Percentiles rank a stretch among this genome's conserved stretches.
phyloP scores from a whole-genome alignment of 352 stramenopile genomes.

The Globisporangium splendens region DNA sequence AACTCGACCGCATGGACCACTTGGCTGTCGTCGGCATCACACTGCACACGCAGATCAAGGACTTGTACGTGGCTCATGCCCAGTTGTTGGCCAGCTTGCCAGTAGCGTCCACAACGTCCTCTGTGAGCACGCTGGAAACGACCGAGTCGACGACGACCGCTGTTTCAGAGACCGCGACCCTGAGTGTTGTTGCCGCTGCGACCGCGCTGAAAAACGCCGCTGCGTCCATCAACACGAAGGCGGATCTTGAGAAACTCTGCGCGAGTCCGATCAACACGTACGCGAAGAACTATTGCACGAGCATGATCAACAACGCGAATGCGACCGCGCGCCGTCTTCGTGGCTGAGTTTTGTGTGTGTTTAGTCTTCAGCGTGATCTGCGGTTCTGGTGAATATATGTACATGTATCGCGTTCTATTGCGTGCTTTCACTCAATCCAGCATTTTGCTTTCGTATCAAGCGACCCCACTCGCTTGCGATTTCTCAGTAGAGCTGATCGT shows the following conservation, averaged over 20 bases:
- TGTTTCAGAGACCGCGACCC: not conserved
- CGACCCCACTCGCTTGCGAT: no score
- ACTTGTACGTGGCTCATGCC: slow-evolving; percentile 30
- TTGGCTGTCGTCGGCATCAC: slow-evolving; percentile 39
- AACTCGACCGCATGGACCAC: slow-evolving; percentile 44
- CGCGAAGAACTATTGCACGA: slow-evolving; percentile 27
- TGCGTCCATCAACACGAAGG: not conserved
- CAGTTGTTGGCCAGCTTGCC: slow-evolving; percentile 25
- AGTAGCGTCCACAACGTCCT: slow-evolving; percentile 7
- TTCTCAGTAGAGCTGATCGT: no score
- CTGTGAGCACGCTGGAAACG: not conserved
- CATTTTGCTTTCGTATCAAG: no score
- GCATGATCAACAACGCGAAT: slow-evolving; percentile 2
- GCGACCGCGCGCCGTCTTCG: not conserved
- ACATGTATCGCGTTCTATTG: no score
- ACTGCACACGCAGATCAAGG: slow-evolving; percentile 37
- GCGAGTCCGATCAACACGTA: slow-evolving; percentile 26
- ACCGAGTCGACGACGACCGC: not conserved
- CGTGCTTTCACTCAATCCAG: no score
- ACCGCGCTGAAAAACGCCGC: not conserved
- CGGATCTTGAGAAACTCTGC: not conserved
- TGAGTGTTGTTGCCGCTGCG: not conserved
- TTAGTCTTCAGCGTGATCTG: no score
- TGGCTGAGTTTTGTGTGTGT: not conserved
- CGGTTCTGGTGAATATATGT: no score